Conservation (phyloP, 768 basidiomycete species). For the Tricholoma hemisulphureum region DNA sequence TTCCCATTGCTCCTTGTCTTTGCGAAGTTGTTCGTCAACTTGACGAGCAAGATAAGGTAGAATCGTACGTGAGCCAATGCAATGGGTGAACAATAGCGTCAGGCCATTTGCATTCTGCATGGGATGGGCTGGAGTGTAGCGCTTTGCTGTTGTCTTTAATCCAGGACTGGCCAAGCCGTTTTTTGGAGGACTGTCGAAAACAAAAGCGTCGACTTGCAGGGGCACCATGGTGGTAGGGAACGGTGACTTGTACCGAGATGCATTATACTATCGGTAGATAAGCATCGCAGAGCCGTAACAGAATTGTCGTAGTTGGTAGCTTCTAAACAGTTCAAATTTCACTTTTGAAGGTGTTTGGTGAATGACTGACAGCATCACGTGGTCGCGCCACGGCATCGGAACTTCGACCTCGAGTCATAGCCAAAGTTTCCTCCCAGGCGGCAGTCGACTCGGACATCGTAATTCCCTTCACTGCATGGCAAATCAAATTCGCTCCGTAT, state of each 20-base stretch:
- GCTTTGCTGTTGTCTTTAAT: conserved; percentile 46
- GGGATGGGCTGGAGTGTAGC: conserved; percentile 34
- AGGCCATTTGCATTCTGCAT: conserved; percentile 32
- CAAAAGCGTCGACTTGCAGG: not conserved
- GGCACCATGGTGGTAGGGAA: not conserved
- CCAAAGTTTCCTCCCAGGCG: no score
- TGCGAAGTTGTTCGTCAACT: not conserved
- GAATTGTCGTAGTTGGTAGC: no score
- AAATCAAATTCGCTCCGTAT: not conserved
- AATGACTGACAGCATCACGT: no score
- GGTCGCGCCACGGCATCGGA: not conserved
- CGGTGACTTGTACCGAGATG: not conserved
- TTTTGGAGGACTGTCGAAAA: not conserved
- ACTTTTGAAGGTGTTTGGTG: not conserved
- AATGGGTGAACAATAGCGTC: conserved; percentile 48
- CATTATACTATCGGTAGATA: not conserved
- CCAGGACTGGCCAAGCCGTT: not conserved
- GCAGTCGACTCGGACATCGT: not conserved
- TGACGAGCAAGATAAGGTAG: conserved; percentile 2
- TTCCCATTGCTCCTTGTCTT: conserved; percentile 61
- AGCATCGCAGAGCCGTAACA: not conserved
- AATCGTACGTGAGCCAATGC: conserved; percentile 44
- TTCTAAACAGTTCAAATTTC: not conserved
- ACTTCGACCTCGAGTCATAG: no score
- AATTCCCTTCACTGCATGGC: not conserved